Evolutionary conservation across 148 eudicot species (phyloP), one percentile per base, ranked within the genome.

Genomic region (Dysphania ambrosioides): DNA sequence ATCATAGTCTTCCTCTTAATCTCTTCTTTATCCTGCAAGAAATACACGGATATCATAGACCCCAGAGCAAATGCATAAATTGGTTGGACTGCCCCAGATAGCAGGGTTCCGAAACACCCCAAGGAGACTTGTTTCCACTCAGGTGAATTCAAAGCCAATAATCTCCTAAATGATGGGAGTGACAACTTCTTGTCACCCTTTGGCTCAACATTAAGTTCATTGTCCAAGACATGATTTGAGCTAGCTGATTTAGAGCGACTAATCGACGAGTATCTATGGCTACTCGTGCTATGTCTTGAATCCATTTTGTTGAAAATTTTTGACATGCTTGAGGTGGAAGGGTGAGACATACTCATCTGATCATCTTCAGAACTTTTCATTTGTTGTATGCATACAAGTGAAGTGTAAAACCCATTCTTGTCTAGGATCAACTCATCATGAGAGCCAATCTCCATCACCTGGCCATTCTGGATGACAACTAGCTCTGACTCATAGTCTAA

Each of bases 81-180:
- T 2, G 97, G 95, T 66, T 92, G 97, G 60, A 90, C 78, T 15
- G 91, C 97, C 49, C 97, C 97, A 57, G 85, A 90, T 8, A 92
- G 35, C 57, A 81, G 42, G 0, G 97, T 95, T 24, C 88, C 76
- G 12, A 79, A 4, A 66, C 88, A 85, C 65, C 97, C 97, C 8
- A 83, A 31, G 18, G 27, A 12, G 1, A 89, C 97, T 75, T 90
- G 85, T 72, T 82, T 87, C 97, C 94, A 92, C 53, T 92, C 97
- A 0, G 97, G 97, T 30, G 79, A n/a, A 63, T 88, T 92, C 84
- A 90, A 72, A 0, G 87, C 89, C 60, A 92, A 35, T 18, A 92
- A 78, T 72, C 95, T 88, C 64, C 75, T 84, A 72, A 92, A 90
- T 10, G 95, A 88, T 1, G 93, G 97, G 0, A 79, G 79, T 0